Evolutionary conservation across 345 rosid species (phyloP).

Genomic region (Balakata baccata): DNA sequence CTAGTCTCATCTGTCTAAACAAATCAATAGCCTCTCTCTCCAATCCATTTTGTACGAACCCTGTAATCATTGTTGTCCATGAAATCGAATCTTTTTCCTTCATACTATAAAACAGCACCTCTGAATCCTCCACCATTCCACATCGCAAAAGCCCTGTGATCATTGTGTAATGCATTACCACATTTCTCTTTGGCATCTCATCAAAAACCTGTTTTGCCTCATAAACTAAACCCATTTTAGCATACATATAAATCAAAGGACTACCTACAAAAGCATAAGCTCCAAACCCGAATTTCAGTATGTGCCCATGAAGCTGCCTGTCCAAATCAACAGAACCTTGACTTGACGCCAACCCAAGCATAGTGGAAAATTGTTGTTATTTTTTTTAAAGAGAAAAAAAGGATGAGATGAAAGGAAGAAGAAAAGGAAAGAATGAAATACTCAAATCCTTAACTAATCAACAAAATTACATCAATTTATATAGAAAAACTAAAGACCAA

Average conservation of each 20-base stretch:
- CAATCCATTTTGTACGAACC: slow-evolving; percentile 63
- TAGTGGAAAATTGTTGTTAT: slow-evolving; percentile 61
- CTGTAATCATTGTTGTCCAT: slow-evolving; percentile 87
- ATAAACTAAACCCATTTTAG: slow-evolving; percentile 53
- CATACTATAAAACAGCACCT: slow-evolving; percentile 52
- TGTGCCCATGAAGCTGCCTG: slow-evolving; percentile 68
- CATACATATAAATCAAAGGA: slow-evolving; percentile 79
- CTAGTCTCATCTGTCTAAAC: slow-evolving; percentile 62
- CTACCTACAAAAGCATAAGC: slow-evolving; percentile 60
- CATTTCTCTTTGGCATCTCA: slow-evolving; percentile 45
- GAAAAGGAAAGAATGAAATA: too few species aligned
- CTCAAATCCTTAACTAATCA: too few species aligned
- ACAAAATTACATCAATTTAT: too few species aligned
- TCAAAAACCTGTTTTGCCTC: slow-evolving; percentile 64
- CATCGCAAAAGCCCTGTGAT: slow-evolving; percentile 61
- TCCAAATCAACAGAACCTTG: slow-evolving; percentile 48
- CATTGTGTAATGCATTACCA: slow-evolving; percentile 69
- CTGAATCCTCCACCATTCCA: slow-evolving; percentile 64
- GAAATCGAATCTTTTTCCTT: slow-evolving; percentile 71
- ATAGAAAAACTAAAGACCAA: too few species aligned
- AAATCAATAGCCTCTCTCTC: slow-evolving; percentile 55
- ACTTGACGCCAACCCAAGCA: slow-evolving; percentile 52
- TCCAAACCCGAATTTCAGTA: slow-evolving; percentile 62
- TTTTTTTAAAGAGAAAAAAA: too few species aligned
- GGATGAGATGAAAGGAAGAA: too few species aligned